Evolutionary conservation across 2,329 filamentous ascomycete species (phyloP).

Genomic region (Fusarium continuum): DNA sequence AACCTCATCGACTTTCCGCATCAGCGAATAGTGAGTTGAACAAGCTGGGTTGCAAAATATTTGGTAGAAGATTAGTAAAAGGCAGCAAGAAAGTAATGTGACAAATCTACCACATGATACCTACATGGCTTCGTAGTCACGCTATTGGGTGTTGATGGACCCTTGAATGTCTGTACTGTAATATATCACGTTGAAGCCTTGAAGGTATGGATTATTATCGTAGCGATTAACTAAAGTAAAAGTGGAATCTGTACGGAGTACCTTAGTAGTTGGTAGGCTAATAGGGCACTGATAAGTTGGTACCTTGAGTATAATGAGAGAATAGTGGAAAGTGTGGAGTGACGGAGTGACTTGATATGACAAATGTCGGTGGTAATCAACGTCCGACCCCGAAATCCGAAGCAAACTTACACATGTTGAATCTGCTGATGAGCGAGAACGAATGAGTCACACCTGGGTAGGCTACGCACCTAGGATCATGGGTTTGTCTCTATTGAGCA

Average conservation of each 20-base stretch:
- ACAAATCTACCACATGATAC: background rate
- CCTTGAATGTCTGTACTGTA: background rate
- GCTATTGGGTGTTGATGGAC: background rate
- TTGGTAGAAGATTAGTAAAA: background rate
- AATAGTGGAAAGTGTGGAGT: constrained; percentile 23
- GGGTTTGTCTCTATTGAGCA: constrained; percentile 3
- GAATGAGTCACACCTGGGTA: constrained; percentile 29
- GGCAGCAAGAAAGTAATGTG: constrained; percentile 1
- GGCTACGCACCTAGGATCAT: background rate
- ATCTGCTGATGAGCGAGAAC: constrained; percentile 20
- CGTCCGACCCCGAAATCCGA: constrained; percentile 37
- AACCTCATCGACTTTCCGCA: background rate
- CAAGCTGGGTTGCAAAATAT: background rate
- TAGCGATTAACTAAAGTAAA: background rate
- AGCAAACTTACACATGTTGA: constrained; percentile 3
- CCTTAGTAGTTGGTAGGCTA: no score
- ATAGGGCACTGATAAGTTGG: no score
- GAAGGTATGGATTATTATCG: background rate
- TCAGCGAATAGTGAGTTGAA: background rate
- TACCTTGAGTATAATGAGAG: no score
- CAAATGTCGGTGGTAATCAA: constrained; percentile 38
- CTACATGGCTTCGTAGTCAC: background rate
- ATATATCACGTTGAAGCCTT: background rate
- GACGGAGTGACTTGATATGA: constrained; percentile 35
- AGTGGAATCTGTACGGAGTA: background rate